phyloP scores from a whole-genome alignment of 2,329 filamentous ascomycete species.

The Zymoseptoria tritici region DNA sequence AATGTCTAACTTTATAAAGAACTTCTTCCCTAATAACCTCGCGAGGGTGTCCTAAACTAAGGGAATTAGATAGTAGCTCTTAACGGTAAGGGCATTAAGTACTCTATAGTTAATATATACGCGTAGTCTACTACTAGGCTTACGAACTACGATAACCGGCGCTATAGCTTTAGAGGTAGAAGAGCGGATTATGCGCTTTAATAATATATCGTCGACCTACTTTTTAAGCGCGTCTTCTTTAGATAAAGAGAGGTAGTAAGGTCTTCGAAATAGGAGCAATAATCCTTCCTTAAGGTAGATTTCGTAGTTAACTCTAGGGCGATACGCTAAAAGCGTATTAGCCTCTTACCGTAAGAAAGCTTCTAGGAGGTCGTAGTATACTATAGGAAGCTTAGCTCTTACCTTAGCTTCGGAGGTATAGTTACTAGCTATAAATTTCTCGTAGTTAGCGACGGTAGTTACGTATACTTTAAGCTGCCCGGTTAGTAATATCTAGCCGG shows the following conservation, averaged over 20 bases:
- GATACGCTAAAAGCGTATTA: background rate
- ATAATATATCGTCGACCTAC: background rate
- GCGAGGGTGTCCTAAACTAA: background rate
- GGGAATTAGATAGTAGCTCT: background rate
- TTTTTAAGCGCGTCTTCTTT: background rate
- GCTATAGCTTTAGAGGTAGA: background rate
- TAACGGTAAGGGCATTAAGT: background rate
- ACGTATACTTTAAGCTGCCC: background rate
- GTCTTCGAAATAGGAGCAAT: background rate
- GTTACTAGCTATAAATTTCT: background rate
- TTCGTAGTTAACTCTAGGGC: background rate
- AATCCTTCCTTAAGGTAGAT: background rate
- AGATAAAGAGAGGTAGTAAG: background rate
- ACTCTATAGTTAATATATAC: slow-evolving; percentile 1
- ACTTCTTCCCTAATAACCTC: background rate
- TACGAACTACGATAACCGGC: background rate
- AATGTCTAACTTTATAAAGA: background rate
- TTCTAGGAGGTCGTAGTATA: background rate
- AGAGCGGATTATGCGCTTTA: background rate
- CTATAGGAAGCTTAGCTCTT: background rate
- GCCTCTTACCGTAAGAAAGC: background rate
- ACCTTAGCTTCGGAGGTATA: background rate
- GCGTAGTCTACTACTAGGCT: background rate
- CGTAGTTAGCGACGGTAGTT: background rate
- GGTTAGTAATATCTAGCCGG: background rate